Percentiles rank a stretch among this genome's conserved stretches.
Conservation (phyloP, 306 rosid genomes). For the Vigna angularis region DNA sequence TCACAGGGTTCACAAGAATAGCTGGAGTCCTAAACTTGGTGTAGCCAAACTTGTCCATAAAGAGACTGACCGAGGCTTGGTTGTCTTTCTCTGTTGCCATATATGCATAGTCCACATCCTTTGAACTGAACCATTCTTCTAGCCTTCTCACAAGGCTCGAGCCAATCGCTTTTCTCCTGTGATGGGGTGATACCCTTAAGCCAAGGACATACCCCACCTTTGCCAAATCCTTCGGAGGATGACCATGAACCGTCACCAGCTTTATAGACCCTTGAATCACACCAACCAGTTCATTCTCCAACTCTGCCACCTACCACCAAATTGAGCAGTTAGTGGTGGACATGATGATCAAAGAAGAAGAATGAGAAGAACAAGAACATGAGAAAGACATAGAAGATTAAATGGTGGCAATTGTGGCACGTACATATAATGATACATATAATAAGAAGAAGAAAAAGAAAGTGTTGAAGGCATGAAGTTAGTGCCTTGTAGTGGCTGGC, state of each 20-base stretch:
- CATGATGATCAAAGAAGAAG: slow-evolving; percentile 31
- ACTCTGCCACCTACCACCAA: slow-evolving; percentile 74
- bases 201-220: slow-evolving; percentile 87
- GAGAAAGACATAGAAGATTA: not conserved
- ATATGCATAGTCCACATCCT: slow-evolving; percentile 80
- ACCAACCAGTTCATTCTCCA: slow-evolving; percentile 74
- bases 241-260: slow-evolving; percentile 63
- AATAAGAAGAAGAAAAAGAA: not conserved
- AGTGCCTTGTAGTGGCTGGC: slow-evolving; percentile 17
- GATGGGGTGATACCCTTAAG: slow-evolving; percentile 68
- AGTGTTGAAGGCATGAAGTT: not conserved
- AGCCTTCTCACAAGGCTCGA: slow-evolving; percentile 61
- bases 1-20: slow-evolving; percentile 80
- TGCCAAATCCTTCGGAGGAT: slow-evolving; percentile 61
- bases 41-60: slow-evolving; percentile 64
- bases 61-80: slow-evolving; percentile 74
- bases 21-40: slow-evolving; percentile 74
- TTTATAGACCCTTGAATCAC: slow-evolving; percentile 90
- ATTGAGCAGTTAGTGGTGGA: slow-evolving; percentile 21
- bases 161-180: slow-evolving; percentile 77
- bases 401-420: not conserved
- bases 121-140: slow-evolving; percentile 79
- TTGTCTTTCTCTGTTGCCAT: slow-evolving; percentile 90
- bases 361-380: not conserved
- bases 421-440: not conserved